Conservation (phyloP, 78 protist species). For the Dictyostelium firmibasis region DNA sequence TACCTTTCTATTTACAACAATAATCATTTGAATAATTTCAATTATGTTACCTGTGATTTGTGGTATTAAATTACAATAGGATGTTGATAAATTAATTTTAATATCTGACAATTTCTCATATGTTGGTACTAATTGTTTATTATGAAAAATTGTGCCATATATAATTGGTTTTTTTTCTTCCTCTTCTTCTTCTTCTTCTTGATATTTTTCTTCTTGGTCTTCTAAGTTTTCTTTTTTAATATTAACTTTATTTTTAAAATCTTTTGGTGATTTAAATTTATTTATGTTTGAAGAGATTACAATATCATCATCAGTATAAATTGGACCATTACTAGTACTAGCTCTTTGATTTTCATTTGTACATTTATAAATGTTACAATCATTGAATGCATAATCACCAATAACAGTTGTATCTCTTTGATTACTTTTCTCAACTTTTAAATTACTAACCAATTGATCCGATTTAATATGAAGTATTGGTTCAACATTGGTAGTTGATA, state of each 20-base stretch:
- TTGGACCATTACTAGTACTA: background rate
- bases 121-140: conserved; percentile 1
- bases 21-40: conserved; percentile 65
- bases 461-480: conserved; percentile 10
- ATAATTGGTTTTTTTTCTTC: background rate
- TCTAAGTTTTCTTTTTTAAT: background rate
- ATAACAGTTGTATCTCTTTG: conserved; percentile 3
- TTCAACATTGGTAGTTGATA: background rate
- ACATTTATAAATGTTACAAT: background rate
- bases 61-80: conserved; percentile 44
- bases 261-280: background rate
- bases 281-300: background rate
- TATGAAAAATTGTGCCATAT: conserved; percentile 8
- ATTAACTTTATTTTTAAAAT: background rate
- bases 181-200: background rate
- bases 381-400: conserved; percentile 1
- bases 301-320: background rate
- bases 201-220: background rate
- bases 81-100: background rate
- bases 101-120: background rate
- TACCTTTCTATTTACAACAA: conserved; percentile 52
- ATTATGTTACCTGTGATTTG: conserved; percentile 48
- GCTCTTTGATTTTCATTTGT: background rate
- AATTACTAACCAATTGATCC: conserved; percentile 1
- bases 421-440: background rate